Base-by-base conservation (phyloP, 495 filamentous ascomycete species). In the Penicillium diatomitis region DNA sequence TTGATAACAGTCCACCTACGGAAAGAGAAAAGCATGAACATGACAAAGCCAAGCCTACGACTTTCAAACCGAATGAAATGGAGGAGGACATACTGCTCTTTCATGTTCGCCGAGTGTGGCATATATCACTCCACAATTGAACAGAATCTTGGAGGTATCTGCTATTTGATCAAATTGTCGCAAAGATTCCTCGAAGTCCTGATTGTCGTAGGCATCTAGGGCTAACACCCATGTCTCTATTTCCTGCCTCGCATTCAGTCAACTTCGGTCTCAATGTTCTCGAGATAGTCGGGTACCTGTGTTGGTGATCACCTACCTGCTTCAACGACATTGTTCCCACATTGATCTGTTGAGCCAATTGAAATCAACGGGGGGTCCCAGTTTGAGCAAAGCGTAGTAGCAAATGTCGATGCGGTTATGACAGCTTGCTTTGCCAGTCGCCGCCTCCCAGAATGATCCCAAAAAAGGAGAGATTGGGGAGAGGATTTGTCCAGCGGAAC, bases 91-190 rank as follows among this genome's bases (percentile, higher is more conserved):
- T 77, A 98, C 92, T 56, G 92, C 92, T 75, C 84, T 87, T 55
- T 88, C 86, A 72, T 99, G 92, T 63, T 96, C 87, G 50, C 92
- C 94, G n/a, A 99, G 71, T 0, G 92, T 97, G 7, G 92, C 92
- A 77, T 92, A 88, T 64, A 99, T 97, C 42, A 99, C 92, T 46
- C 94, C 92, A 69, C 90, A 92, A 64, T 99, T 99, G 76, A 99
- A 99, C 38, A 94, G 74, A 49, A 99, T 99, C 75, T 96, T 97
- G 44, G 94, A 96, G 3, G 92, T 99, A 64, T 97, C 94, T 46
- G 88, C 76, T 58, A 97, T 96, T 47, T 72, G 75, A 44, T 87
- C 85, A 61, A 98, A 99, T 47, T 81, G 75, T 56, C 78, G 78
- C 49, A 97, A 66, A 4, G 94, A 79, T 52, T 87, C 80, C 52